Conservation (phyloP, 495 filamentous ascomycete genomes). For the Penicillium angulare region DNA sequence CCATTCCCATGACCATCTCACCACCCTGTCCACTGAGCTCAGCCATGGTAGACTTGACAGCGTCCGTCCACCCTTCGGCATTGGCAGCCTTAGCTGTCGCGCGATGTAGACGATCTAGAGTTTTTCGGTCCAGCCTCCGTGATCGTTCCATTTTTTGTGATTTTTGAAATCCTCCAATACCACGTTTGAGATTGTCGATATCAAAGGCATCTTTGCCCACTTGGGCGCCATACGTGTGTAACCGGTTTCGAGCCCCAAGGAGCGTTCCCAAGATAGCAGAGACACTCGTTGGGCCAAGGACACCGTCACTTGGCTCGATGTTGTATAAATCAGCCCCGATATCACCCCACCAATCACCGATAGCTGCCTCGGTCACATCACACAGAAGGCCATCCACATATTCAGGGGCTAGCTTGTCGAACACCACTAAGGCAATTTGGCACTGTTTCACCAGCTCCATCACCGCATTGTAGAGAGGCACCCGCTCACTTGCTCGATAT, state of each 20-base stretch:
- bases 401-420: constrained; percentile 80
- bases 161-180: constrained; percentile 86
- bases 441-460: constrained; percentile 90
- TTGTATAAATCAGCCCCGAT: constrained; percentile 89
- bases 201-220: constrained; percentile 94
- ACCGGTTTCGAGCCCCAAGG: constrained; percentile 83
- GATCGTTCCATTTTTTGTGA: constrained; percentile 76
- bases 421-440: constrained; percentile 83
- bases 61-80: constrained; percentile 77
- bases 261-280: constrained; percentile 84
- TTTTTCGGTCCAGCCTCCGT: constrained; percentile 76
- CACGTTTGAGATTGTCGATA: constrained; percentile 72
- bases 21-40: constrained; percentile 95
- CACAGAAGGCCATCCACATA: constrained; percentile 93
- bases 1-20: constrained; percentile 91
- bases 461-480: constrained; percentile 72
- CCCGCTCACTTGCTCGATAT: constrained; percentile 80
- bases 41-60: constrained; percentile 91
- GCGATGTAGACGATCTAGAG: constrained; percentile 74
- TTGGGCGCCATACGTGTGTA: constrained; percentile 77
- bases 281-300: constrained; percentile 88
- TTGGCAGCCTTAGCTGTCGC: constrained; percentile 85
- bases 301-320: constrained; percentile 86
- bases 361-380: constrained; percentile 85
- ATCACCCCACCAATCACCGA: constrained; percentile 96